Evolutionary conservation across 805 yeast species (phyloP).

Genomic region (Metschnikowia bowlesiae): DNA sequence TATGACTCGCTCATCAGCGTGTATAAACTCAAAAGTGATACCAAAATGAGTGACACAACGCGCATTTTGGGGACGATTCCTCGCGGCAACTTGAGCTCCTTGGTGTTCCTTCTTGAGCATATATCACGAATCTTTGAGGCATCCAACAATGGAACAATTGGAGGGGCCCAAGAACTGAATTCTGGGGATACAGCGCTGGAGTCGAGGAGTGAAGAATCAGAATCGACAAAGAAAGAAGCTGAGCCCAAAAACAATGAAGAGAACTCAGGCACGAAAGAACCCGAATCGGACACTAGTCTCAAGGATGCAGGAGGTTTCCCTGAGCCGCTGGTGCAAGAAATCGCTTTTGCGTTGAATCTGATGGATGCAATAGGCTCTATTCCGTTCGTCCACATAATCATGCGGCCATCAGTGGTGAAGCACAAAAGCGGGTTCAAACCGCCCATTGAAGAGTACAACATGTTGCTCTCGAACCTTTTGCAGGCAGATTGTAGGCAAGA

Average conservation of each 20-base stretch:
- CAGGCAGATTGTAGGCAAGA: conserved; percentile 18
- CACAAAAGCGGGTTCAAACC: conserved; percentile 37
- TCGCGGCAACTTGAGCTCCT: conserved; percentile 36
- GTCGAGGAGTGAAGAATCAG: no score
- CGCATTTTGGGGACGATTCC: conserved; percentile 32
- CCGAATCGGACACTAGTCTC: no score
- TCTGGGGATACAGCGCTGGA: no score
- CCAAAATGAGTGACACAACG: conserved; percentile 15
- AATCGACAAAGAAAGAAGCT: no score
- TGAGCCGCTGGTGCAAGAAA: not conserved
- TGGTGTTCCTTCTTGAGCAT: conserved; percentile 34
- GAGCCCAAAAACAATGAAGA: no score
- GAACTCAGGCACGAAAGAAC: no score
- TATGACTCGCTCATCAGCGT: conserved; percentile 28
- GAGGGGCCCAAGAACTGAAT: no score
- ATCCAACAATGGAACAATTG: not conserved
- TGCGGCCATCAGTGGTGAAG: conserved; percentile 38
- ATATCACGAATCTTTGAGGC: conserved; percentile 20
- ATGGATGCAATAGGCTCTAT: conserved; percentile 35
- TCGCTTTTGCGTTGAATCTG: conserved; percentile 21
- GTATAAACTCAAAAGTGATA: conserved; percentile 12
- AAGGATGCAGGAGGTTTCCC: not conserved
- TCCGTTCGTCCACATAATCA: conserved; percentile 38
- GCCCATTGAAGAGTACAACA: conserved; percentile 26
- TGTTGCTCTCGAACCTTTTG: conserved; percentile 27